A percentile compares a stretch with the other conserved stretches of the same genome.
Evolutionary conservation across 1,284 basidiomycete genomes (phyloP).

Genomic region (Cryptococcus sp.): DNA sequence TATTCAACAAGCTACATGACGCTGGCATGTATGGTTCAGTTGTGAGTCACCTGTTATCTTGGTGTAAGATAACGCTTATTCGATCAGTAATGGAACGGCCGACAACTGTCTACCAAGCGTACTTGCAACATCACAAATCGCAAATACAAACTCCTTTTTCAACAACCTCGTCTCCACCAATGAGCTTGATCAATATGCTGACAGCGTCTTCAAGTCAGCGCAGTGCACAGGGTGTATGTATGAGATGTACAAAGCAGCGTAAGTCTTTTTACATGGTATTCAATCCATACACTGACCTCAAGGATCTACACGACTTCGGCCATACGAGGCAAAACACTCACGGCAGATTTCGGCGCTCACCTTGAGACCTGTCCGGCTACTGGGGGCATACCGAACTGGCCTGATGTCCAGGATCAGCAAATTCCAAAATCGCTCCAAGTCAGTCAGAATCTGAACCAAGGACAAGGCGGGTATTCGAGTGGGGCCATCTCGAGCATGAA

Average conservation of each 20-base stretch:
- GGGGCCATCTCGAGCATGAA: background rate
- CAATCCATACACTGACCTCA: background rate
- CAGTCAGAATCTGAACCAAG: slow-evolving; percentile 11
- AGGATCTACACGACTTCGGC: slow-evolving; percentile 31
- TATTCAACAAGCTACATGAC: slow-evolving; percentile 32
- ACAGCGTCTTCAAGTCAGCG: slow-evolving; percentile 23
- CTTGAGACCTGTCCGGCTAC: slow-evolving; percentile 6
- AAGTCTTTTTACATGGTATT: slow-evolving; percentile 7
- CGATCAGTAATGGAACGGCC: slow-evolving; percentile 29
- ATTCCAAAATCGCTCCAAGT: slow-evolving; percentile 33
- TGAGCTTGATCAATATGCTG: slow-evolving; percentile 21
- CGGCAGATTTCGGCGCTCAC: slow-evolving; percentile 23
- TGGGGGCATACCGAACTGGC: slow-evolving; percentile 18
- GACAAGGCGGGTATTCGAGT: background rate
- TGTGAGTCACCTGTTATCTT: slow-evolving; percentile 18
- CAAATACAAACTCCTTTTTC: slow-evolving; percentile 31
- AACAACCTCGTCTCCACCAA: slow-evolving; percentile 25
- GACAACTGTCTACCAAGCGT: slow-evolving; percentile 22
- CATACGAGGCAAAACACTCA: slow-evolving; percentile 23
- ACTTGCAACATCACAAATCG: slow-evolving; percentile 16
- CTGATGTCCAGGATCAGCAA: slow-evolving; percentile 31
- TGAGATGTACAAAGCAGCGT: slow-evolving; percentile 39
- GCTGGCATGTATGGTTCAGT: slow-evolving; percentile 32
- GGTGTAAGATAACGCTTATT: background rate
- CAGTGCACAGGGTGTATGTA: slow-evolving; percentile 38